Percentiles rank a stretch among this genome's conserved stretches.
These are phyloP conservation scores for Mycena sp. DNA, from an alignment of 1,284 basidiomycete genomes.

Conservation along the genomic window DNA sequence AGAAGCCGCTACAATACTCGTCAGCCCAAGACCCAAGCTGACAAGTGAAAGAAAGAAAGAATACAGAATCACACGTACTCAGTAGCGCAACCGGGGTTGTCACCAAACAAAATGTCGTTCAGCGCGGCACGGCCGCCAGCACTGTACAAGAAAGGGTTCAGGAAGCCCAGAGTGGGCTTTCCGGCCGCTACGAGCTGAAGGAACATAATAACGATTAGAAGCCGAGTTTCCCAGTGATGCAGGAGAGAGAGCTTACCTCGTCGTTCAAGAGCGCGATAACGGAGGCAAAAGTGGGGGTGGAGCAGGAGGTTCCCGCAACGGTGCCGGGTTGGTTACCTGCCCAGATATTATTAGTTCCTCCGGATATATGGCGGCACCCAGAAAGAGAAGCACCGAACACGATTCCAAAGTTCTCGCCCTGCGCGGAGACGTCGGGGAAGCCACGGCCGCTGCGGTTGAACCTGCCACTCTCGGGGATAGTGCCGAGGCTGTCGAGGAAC, in stretches of 20 bases:
- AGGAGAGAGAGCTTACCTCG: background rate
- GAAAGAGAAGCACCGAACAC: background rate
- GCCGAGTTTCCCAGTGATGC: background rate
- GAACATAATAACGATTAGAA: slow-evolving; percentile 1
- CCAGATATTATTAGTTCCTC: background rate
- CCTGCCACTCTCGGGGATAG: background rate
- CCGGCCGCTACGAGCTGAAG: slow-evolving; percentile 17
- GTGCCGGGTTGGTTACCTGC: background rate
- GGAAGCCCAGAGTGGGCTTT: slow-evolving; percentile 21
- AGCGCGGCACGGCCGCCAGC: slow-evolving; percentile 16
- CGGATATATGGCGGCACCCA: background rate
- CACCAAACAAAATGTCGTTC: slow-evolving; percentile 25
- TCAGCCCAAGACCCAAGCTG: slow-evolving; percentile 6
- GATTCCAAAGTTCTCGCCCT: slow-evolving; percentile 18
- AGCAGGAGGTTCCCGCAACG: slow-evolving; percentile 20
- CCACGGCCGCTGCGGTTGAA: slow-evolving; percentile 27
- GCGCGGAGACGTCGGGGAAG: slow-evolving; percentile 23
- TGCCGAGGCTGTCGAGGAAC: background rate
- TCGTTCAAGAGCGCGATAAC: slow-evolving; percentile 29
- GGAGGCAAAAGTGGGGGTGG: slow-evolving; percentile 19
- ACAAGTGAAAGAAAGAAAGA: slow-evolving; percentile 1
- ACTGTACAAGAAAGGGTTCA: slow-evolving; percentile 26
- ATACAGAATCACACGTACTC: slow-evolving; percentile 4
- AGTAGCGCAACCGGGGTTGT: slow-evolving; percentile 28
- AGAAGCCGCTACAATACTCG: slow-evolving; percentile 14